Percentiles rank a stretch among this genome's conserved stretches.
Conservation (phyloP, 179 eudicot species). For the Drosera spatulata region DNA sequence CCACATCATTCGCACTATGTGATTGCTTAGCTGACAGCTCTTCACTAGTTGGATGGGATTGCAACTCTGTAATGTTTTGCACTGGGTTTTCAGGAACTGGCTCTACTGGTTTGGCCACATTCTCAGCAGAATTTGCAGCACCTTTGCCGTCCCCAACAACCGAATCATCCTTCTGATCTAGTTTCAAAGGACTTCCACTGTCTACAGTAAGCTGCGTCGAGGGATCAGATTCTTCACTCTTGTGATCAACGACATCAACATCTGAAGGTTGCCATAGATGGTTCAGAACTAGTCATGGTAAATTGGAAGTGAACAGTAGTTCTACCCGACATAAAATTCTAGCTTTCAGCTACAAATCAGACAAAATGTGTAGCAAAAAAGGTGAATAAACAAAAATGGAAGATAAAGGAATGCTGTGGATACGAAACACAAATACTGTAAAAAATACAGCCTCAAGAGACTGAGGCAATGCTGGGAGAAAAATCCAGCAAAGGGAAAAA, state of each 20-base stretch:
- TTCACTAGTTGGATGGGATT: not conserved
- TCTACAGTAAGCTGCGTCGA: not conserved
- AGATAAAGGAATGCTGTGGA: no score
- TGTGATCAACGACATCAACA: not conserved
- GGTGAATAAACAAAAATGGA: no score
- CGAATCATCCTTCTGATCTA: not conserved
- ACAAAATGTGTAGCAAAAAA: no score
- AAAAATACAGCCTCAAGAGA: no score
- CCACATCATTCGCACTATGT: not conserved
- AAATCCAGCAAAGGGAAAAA: no score
- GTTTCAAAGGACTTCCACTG: not conserved
- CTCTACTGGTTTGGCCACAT: not conserved
- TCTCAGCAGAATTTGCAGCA: not conserved
- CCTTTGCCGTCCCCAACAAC: not conserved
- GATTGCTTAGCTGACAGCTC: not conserved
- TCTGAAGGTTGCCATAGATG: not conserved
- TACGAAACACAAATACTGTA: no score
- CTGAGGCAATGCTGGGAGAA: no score
- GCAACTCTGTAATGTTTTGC: not conserved
- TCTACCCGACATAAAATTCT: not conserved
- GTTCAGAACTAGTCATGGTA: not conserved
- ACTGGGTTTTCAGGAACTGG: not conserved
- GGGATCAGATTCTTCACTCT: not conserved
- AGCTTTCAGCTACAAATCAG: not conserved
- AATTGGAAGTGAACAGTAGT: not conserved